phyloP scores from a whole-genome alignment of 75 land plant genomes.

The Picea sitchensis region DNA sequence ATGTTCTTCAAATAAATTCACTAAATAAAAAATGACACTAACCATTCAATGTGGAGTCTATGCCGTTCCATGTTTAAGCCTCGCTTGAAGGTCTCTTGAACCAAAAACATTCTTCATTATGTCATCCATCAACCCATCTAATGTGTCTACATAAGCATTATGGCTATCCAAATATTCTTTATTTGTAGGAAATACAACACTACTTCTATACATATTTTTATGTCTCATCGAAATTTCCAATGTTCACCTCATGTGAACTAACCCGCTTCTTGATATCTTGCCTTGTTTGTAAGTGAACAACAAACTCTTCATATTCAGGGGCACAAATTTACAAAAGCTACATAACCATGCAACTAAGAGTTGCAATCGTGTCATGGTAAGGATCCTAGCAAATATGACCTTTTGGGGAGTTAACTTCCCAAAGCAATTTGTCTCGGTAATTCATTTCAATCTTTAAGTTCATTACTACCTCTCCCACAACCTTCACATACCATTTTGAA shows the following conservation, averaged over 20 bases:
- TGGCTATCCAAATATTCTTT: constrained; percentile 3
- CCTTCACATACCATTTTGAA: constrained; percentile 72
- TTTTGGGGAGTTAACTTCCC: constrained; percentile 76
- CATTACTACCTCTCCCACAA: constrained; percentile 72
- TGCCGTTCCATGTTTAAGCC: too few relatives aligned
- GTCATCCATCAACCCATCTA: constrained; percentile 55
- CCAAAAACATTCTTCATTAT: constrained; percentile 64
- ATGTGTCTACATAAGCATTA: background rate
- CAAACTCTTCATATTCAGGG: constrained; percentile 66
- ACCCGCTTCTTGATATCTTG: constrained; percentile 31
- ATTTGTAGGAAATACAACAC: constrained; percentile 5
- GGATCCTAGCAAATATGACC: constrained; percentile 61
- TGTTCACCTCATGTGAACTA: background rate
- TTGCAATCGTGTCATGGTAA: constrained; percentile 84
- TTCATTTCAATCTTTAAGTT: constrained; percentile 58
- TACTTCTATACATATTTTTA: too few relatives aligned
- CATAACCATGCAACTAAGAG: constrained; percentile 48
- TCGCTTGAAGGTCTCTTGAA: too few relatives aligned
- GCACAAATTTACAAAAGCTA: constrained; percentile 86
- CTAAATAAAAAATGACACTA: too few relatives aligned
- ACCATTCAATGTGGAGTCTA: too few relatives aligned
- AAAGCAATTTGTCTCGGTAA: constrained; percentile 35
- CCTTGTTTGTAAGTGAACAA: constrained; percentile 50
- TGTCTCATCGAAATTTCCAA: too few relatives aligned
- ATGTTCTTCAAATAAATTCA: too few relatives aligned